Percentiles rank a stretch among this genome's conserved stretches.
These are phyloP conservation scores for Acanthamoeba lenticulata DNA, from an alignment of 208 protist genomes.

Conservation along the genomic window DNA sequence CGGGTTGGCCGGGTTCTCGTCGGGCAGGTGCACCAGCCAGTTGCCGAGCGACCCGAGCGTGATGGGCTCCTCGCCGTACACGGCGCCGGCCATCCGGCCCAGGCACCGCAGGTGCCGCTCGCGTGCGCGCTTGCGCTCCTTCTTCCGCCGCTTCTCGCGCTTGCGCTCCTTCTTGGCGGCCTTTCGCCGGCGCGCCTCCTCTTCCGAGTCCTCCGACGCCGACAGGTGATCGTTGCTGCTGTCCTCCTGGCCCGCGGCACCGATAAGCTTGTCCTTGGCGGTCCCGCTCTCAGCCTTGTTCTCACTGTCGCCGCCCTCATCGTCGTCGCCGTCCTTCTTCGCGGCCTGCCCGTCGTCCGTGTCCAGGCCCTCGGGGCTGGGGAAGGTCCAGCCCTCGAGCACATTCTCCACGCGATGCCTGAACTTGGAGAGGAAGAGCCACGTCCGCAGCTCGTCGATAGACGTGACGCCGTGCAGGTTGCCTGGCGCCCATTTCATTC, in stretches of 20 bases:
- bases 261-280: not conserved
- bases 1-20: conserved; percentile 28
- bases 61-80: not conserved
- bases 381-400: conserved; percentile 60
- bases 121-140: not conserved
- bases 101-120: not conserved
- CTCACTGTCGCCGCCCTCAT: too few relatives aligned
- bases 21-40: conserved; percentile 53
- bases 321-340: too few relatives aligned
- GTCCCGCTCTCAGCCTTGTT: too few relatives aligned
- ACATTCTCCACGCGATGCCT: conserved; percentile 46
- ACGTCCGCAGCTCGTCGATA: conserved; percentile 62
- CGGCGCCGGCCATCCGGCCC: not conserved
- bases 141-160: not conserved
- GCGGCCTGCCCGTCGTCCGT: too few relatives aligned
- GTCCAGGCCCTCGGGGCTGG: not conserved
- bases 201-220: not conserved
- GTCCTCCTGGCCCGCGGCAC: not conserved
- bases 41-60: conserved; percentile 29
- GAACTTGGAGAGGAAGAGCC: conserved; percentile 67
- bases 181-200: not conserved
- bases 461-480: not conserved
- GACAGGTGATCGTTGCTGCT: not conserved
- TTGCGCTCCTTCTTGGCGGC: not conserved
- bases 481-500: too few relatives aligned